These are phyloP conservation scores for Fusarium staphyleae DNA, from an alignment of 2,329 filamentous ascomycete species.

Conservation along the genomic window DNA sequence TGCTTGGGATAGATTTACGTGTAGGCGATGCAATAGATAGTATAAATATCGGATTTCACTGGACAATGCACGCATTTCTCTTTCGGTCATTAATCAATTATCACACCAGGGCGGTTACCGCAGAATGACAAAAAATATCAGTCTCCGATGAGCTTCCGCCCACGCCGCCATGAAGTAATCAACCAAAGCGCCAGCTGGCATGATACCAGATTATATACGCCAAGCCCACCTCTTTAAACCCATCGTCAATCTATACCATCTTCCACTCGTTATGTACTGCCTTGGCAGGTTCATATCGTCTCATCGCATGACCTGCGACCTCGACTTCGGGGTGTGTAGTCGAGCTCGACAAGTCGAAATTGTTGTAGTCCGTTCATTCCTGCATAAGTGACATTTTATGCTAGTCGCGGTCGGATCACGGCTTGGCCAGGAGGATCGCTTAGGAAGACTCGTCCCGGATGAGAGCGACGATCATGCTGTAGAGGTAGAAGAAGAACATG, in stretches of 20 bases:
- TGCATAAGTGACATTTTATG: conserved; percentile 15
- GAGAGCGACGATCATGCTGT: conserved; percentile 97
- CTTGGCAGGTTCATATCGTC: conserved; percentile 33
- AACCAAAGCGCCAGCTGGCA: conserved; percentile 46
- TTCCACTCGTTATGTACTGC: conserved; percentile 41
- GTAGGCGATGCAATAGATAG: too few species aligned
- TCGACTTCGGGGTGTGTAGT: conserved; percentile 27
- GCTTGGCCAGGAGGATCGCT: conserved; percentile 42
- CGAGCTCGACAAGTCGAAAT: conserved; percentile 20
- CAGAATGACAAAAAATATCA: conserved; percentile 25
- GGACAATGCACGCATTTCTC: conserved; percentile 12
- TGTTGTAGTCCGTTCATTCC: conserved; percentile 19
- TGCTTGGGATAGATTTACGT: not conserved
- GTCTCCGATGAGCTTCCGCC: conserved; percentile 28
- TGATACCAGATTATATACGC: conserved; percentile 44
- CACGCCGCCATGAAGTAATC: conserved; percentile 39
- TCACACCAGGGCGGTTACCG: conserved; percentile 33
- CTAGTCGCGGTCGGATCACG: conserved; percentile 18
- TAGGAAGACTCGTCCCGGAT: conserved; percentile 94
- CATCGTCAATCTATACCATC: conserved; percentile 39
- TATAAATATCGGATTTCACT: not conserved
- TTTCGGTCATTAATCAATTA: conserved; percentile 45
- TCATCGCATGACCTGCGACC: conserved; percentile 33
- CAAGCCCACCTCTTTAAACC: conserved; percentile 41
- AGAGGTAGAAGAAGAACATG: conserved; percentile 99